These are phyloP conservation scores for Aschersonia sp. DNA, from an alignment of 2,329 filamentous ascomycete genomes.

Conservation along the genomic window DNA sequence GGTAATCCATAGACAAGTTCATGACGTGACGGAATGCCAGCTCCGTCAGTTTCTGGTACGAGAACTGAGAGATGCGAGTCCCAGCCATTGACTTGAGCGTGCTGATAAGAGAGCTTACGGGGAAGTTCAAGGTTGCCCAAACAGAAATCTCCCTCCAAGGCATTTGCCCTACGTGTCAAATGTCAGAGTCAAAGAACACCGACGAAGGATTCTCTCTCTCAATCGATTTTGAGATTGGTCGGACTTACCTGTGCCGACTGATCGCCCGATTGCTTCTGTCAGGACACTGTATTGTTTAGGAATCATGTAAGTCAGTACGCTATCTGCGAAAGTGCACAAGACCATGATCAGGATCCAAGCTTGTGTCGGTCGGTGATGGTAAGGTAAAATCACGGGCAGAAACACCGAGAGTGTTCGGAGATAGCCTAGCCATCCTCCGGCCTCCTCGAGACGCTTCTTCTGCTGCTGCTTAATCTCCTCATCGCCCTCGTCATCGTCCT, in stretches of 20 bases:
- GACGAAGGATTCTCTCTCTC: too few species aligned
- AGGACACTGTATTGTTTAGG: conserved; percentile 12
- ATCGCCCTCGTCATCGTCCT: conserved; percentile 4
- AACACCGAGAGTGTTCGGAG: conserved; percentile 11
- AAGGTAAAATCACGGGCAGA: conserved; percentile 11
- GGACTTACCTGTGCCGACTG: conserved; percentile 8
- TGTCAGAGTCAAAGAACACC: not conserved
- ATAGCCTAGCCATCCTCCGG: conserved; percentile 11
- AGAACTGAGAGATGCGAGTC: conserved; percentile 11
- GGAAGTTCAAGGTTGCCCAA: conserved; percentile 7
- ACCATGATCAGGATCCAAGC: conserved; percentile 10
- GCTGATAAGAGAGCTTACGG: not conserved
- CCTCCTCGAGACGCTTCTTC: conserved; percentile 9
- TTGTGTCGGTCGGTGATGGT: conserved; percentile 11
- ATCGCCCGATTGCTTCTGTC: conserved; percentile 6
- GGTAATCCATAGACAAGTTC: conserved; percentile 52
- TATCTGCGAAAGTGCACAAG: conserved; percentile 7
- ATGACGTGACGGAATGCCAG: conserved; percentile 51
- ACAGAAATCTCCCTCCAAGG: conserved; percentile 5
- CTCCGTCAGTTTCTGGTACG: conserved; percentile 34
- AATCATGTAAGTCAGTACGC: conserved; percentile 11
- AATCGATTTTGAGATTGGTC: not conserved
- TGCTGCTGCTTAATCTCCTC: conserved; percentile 10
- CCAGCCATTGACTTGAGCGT: conserved; percentile 6
- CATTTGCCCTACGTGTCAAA: not conserved